Evolutionary conservation across 257 asterid genomes (phyloP).

Genomic region (Solanum verrucosum): DNA sequence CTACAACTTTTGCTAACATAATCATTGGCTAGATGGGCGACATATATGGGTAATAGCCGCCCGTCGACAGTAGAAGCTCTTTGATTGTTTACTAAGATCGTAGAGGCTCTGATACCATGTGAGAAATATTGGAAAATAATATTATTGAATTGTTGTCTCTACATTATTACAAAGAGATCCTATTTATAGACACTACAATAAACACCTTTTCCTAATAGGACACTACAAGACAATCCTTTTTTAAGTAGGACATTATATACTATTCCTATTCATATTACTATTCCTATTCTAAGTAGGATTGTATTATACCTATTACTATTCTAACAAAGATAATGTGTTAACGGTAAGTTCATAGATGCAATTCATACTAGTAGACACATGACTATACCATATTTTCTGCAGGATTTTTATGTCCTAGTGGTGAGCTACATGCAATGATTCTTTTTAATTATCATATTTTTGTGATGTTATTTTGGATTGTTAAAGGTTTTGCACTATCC

Average conservation of each 20-base stretch:
- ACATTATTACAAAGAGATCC: not conserved
- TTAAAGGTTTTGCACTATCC: not conserved
- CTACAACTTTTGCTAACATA: not conserved
- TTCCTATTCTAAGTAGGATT: not conserved
- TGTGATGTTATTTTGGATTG: not conserved
- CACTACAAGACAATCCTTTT: not conserved
- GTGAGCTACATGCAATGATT: not conserved
- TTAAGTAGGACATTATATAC: not conserved
- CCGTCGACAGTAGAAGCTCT: not conserved
- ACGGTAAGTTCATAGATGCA: not conserved
- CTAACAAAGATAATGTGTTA: not conserved
- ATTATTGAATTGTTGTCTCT: not conserved
- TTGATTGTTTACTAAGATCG: not conserved
- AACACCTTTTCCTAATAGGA: too few relatives aligned
- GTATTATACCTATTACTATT: not conserved
- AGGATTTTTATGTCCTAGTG: not conserved
- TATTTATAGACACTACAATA: not conserved
- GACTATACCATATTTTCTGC: not conserved
- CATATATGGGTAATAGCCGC: not conserved
- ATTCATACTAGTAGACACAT: not conserved
- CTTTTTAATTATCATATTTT: not conserved
- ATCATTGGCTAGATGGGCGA: not conserved
- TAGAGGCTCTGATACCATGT: not conserved
- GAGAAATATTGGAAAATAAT: not conserved
- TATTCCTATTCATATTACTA: too few relatives aligned